Evolutionary conservation across 2,329 filamentous ascomycete genomes (phyloP).

Genomic region (Trichoderma pleuroti): DNA sequence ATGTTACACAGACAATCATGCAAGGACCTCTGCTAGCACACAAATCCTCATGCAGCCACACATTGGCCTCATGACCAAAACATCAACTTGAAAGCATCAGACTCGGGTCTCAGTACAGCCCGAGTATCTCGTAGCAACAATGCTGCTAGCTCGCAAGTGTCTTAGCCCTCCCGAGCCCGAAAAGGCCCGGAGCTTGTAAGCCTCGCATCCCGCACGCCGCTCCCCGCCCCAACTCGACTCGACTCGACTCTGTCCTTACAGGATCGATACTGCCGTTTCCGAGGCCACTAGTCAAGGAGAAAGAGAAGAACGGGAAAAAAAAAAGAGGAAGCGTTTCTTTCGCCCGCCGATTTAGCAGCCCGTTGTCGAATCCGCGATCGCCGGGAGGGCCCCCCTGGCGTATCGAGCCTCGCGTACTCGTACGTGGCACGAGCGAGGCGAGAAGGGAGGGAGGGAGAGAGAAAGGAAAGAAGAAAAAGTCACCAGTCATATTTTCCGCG

Average conservation of each 20-base stretch:
- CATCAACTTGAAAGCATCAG: not conserved
- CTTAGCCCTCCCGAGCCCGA: conserved; percentile 16
- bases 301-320: not conserved
- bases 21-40: not conserved
- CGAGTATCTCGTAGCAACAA: not conserved
- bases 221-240: not conserved
- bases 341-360: not conserved
- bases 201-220: conserved; percentile 5
- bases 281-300: not conserved
- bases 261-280: not conserved
- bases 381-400: not conserved
- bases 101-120: not conserved
- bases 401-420: not conserved
- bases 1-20: not conserved
- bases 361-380: not conserved
- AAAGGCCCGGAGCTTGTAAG: conserved; percentile 1
- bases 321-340: not conserved
- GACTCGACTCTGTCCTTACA: not conserved
- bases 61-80: not conserved
- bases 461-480: not conserved
- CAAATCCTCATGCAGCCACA: not conserved
- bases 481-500: not conserved
- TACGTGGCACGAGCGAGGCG: not conserved
- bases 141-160: conserved; percentile 1
- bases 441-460: not conserved